phyloP scores from a whole-genome alignment of 2,329 filamentous ascomycete genomes.

The Celoporthe dispersa region DNA sequence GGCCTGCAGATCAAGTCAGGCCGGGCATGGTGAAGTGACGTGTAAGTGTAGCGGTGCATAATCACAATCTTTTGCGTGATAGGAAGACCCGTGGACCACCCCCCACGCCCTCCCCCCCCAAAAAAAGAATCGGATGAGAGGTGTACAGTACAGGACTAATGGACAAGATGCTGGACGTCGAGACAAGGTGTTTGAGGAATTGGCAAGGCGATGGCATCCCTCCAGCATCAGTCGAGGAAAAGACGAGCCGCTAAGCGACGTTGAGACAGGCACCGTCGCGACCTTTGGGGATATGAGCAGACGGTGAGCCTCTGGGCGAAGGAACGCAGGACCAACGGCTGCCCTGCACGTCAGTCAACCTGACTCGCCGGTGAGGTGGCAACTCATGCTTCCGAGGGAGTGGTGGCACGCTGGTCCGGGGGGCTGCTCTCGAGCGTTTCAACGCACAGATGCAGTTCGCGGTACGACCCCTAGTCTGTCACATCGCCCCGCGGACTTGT shows the following conservation, averaged over 20 bases:
- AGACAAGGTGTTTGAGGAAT: background rate
- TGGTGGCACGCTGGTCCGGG: background rate
- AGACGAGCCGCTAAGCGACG: background rate
- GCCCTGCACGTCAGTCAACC: background rate
- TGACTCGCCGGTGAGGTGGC: background rate
- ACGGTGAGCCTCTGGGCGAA: background rate
- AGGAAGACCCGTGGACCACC: background rate
- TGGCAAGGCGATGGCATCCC: background rate
- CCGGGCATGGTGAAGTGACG: background rate
- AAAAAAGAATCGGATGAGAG: background rate
- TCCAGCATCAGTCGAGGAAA: background rate
- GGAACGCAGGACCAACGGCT: background rate
- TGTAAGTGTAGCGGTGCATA: slow-evolving; percentile 2
- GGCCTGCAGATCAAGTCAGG: background rate
- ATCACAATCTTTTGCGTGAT: background rate
- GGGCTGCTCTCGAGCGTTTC: slow-evolving; percentile 6
- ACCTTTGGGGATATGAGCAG: background rate
- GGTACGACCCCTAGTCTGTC: slow-evolving; percentile 10
- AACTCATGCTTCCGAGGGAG: background rate
- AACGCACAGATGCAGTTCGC: slow-evolving; percentile 16
- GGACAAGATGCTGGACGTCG: background rate
- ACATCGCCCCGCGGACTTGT: background rate
- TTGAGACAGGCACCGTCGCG: slow-evolving; percentile 2
- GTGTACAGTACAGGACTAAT: background rate
- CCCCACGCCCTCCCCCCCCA: too few species aligned